Base-by-base conservation (phyloP, 192 early-diverging fungal species). In the Pecoramyces ruminantium region DNA sequence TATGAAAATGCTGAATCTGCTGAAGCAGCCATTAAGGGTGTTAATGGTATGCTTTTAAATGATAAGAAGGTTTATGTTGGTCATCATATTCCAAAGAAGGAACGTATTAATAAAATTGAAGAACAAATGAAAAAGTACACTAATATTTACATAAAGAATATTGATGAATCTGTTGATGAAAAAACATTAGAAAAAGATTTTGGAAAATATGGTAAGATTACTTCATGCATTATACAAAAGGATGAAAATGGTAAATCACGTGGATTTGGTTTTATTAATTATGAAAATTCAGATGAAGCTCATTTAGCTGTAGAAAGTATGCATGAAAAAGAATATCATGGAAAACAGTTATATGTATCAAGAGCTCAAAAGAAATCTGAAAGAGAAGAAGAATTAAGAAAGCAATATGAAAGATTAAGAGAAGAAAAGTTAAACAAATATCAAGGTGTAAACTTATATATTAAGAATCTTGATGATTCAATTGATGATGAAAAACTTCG, bases 21-120 rank as follows among this genome's bases (percentile, higher is more conserved):
- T 79, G 93, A 97, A 80, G 89, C 87, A 82, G 98, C 98, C 79
- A 99, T 99, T 88, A 93, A 95, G 87, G 92, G 94, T 86, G 98
- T 99, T 85, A 96, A 99, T 86, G 98, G 98, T 30, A 99, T 99
- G 98, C 88, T 99, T 79, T 90, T 99, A 88, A 98, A 98, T 89
- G 97, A 99, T 89, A 94, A 93, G 85, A 95, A 96, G 90, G 98
- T 99, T 84, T 95, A 88, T 80, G 98, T 98, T 80, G 97, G 97
- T 38, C 92, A 90, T 85, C 96, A 99, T 87, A 90, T 98, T 79
- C 87, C 96, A 80, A 92, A 92, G 87, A 93, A 93, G 87, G 97
- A 99, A 87, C 96, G 98, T 80, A 86, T 93, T 86, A 89, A 91
- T 86, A 95, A 94, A 88, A 89, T 94, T 58, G 95, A 96, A 83